Evolutionary conservation across 768 basidiomycete genomes (phyloP).

Genomic region (Saitozyma sp.): DNA sequence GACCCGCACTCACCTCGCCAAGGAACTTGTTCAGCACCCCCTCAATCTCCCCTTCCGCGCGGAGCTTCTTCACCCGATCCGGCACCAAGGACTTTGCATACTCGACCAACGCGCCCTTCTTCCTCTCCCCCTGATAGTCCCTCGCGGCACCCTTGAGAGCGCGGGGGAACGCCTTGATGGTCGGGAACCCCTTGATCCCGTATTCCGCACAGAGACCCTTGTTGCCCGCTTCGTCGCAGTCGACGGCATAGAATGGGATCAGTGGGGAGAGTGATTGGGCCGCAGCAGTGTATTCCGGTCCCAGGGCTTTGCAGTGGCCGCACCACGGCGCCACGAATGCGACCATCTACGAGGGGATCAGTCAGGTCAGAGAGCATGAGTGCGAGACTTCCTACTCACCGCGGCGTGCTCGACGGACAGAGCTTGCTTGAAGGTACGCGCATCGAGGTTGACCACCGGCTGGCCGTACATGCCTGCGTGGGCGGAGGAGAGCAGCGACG

Average conservation of each 20-base stretch:
- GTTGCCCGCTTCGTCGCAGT: constrained; percentile 81
- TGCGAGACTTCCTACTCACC: constrained; percentile 17
- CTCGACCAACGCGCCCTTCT: constrained; percentile 69
- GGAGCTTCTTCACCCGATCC: constrained; percentile 64
- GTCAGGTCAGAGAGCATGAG: constrained; percentile 4
- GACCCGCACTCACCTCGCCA: constrained; percentile 60
- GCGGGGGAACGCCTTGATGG: constrained; percentile 85
- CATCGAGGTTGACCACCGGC: constrained; percentile 44
- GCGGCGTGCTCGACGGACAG: constrained; percentile 45
- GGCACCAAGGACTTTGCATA: constrained; percentile 76
- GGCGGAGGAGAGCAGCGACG: not conserved
- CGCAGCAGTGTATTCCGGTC: constrained; percentile 80
- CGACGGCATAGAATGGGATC: constrained; percentile 86
- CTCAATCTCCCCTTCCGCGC: constrained; percentile 47
- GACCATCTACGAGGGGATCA: constrained; percentile 56
- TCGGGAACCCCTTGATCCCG: constrained; percentile 85
- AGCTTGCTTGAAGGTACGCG: constrained; percentile 41
- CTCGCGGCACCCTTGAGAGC: constrained; percentile 66
- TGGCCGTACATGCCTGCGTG: constrained; percentile 43
- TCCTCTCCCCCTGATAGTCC: constrained; percentile 71
- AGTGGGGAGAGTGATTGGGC: constrained; percentile 76
- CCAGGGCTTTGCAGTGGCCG: constrained; percentile 81
- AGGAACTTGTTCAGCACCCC: constrained; percentile 67
- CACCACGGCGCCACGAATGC: constrained; percentile 92
- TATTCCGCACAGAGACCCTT: constrained; percentile 79